Conservation (phyloP, 177 flowering plant genomes). For the Telopea speciosissima region DNA sequence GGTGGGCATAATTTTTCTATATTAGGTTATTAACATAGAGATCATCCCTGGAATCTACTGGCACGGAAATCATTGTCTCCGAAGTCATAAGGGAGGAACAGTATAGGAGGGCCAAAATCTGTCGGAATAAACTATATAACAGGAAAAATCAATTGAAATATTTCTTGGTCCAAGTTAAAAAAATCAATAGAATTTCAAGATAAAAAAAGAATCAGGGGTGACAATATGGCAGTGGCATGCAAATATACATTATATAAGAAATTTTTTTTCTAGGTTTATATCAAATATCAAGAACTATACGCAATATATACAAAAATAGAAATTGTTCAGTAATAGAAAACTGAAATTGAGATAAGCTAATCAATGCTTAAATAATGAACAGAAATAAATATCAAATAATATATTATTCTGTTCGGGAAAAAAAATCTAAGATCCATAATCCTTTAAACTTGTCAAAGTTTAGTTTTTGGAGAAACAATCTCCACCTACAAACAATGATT, state of each 20-base stretch:
- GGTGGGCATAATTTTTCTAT: too few relatives aligned
- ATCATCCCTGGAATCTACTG: too few relatives aligned
- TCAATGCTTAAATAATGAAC: background rate
- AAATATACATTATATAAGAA: too few relatives aligned
- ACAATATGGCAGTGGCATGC: background rate
- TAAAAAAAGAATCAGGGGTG: background rate
- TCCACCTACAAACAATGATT: background rate
- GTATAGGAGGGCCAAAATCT: background rate
- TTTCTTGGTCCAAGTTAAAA: background rate
- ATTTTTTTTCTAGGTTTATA: background rate
- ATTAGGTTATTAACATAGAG: too few relatives aligned
- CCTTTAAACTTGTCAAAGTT: background rate
- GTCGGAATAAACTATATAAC: background rate
- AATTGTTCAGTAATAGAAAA: background rate
- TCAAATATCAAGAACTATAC: background rate
- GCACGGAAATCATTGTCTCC: too few relatives aligned
- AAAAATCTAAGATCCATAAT: background rate
- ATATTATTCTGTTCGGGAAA: too few relatives aligned
- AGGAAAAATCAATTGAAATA: background rate
- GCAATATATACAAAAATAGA: background rate
- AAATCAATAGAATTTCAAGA: background rate
- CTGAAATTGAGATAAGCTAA: background rate
- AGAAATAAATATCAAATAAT: background rate
- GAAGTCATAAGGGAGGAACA: too few relatives aligned
- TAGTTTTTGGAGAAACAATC: background rate